Evolutionary conservation across 306 rosid species (phyloP).

Genomic region (Quercus ilex): DNA sequence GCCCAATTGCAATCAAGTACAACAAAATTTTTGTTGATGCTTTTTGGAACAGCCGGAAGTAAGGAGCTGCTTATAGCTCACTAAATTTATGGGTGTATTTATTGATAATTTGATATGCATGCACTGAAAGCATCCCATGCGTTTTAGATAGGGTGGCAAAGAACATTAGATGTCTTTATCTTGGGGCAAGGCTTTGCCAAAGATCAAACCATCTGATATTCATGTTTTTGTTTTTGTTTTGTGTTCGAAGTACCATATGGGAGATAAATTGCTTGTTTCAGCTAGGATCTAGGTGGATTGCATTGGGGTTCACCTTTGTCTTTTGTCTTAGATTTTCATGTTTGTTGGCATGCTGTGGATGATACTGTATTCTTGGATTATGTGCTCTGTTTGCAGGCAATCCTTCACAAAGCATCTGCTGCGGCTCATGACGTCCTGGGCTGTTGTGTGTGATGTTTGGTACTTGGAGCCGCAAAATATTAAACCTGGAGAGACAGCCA

Average conservation of each 20-base stretch:
- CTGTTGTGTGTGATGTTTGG: constrained; percentile 99
- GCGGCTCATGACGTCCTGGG: constrained; percentile 99
- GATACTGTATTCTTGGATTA: not conserved
- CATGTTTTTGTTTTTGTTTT: not conserved
- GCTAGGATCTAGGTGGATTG: not conserved
- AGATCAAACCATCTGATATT: not conserved
- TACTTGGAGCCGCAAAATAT: constrained; percentile 89
- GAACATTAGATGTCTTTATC: not conserved
- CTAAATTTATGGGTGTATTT: not conserved
- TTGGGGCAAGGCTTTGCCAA: not conserved
- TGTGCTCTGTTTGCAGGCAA: constrained; percentile 59
- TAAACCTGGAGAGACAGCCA: constrained; percentile 87
- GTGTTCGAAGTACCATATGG: not conserved
- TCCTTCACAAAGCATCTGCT: constrained; percentile 91
- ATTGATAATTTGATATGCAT: not conserved
- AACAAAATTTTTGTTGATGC: constrained; percentile 97
- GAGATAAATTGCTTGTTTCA: not conserved
- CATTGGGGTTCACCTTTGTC: not conserved
- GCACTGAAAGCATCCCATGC: not conserved
- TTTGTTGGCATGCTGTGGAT: not conserved
- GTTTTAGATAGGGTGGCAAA: not conserved
- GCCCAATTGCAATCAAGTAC: constrained; percentile 95
- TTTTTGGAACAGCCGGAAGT: constrained; percentile 98
- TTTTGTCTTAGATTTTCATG: not conserved
- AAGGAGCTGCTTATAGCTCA: constrained; percentile 34